Evolutionary conservation across 2,329 filamentous ascomycete genomes (phyloP).

Genomic region (Chaetomiaceae sp.): DNA sequence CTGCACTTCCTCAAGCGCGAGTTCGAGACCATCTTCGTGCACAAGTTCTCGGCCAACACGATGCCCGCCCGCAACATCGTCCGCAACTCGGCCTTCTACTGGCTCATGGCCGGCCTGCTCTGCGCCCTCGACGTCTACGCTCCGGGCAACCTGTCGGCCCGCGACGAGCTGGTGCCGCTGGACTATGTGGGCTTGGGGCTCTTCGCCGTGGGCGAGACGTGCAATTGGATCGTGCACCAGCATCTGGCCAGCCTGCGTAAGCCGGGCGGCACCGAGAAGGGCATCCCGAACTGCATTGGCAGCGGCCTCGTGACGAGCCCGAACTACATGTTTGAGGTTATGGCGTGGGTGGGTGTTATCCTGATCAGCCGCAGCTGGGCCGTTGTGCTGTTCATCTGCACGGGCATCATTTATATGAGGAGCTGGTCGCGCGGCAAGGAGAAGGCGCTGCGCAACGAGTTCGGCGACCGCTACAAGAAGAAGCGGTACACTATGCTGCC

Average conservation of each 20-base stretch:
- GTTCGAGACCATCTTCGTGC: constrained; percentile 87
- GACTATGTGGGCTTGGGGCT: constrained; percentile 66
- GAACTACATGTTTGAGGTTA: constrained; percentile 91
- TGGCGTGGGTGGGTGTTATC: constrained; percentile 81
- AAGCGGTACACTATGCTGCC: constrained; percentile 84
- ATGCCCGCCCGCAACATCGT: constrained; percentile 91
- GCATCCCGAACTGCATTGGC: constrained; percentile 80
- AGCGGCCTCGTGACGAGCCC: constrained; percentile 89
- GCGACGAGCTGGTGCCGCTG: constrained; percentile 43
- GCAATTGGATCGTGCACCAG: constrained; percentile 75
- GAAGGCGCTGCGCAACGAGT: constrained; percentile 80
- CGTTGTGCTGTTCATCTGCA: constrained; percentile 69
- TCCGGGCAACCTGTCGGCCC: constrained; percentile 65
- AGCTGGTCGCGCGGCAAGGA: constrained; percentile 91
- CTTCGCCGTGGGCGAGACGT: constrained; percentile 72
- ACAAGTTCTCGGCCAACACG: constrained; percentile 90
- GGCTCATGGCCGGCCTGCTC: constrained; percentile 74
- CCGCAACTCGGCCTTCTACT: constrained; percentile 95
- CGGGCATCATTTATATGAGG: constrained; percentile 76
- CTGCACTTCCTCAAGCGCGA: constrained; percentile 94
- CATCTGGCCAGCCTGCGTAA: constrained; percentile 74
- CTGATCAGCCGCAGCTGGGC: constrained; percentile 74
- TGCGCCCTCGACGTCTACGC: constrained; percentile 83
- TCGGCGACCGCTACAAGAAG: constrained; percentile 90
- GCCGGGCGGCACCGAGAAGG: constrained; percentile 75